Evolutionary conservation across 148 eudicot genomes (phyloP), one percentile per base, ranked within the genome.

Genomic region (Vaccinium vitisidaea): DNA sequence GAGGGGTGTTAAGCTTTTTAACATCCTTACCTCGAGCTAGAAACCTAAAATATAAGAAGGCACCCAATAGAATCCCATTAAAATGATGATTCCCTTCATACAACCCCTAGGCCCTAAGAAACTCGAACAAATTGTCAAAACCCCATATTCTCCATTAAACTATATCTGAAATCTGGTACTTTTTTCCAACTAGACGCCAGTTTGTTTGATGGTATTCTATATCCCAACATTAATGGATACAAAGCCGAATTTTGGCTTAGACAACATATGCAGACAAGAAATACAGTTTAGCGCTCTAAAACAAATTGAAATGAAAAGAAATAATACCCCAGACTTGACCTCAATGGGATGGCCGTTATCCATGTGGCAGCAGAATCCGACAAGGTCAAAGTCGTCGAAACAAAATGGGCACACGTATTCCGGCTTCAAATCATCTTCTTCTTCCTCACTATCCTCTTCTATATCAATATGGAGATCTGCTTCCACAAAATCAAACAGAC

Each of bases 371-470:
- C 91, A 92, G 59, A 93, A 84, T 65, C 93, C 96, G 15, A 93
- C 88, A 8, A 93, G 90, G 82, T 93, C 93, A 81, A 91, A 93
- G 63, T 91, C 88, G 46, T 92, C 96, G 6, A 81, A 52, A 87
- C 96, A 92, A 90, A 92, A 93, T 0, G 96, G 94, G 83, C 96
- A 93, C 11, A 87, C 79, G 83, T 86, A 89, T 83, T 92, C 94
- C 8, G 80, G 86, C 77, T 87, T 86, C 84, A 79, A 16, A 39
- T 82, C 90, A 5, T 89, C 89, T 25, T 76, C 87, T 43, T 81
- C 88, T 14, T 91, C 88, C 16, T 91, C 94, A 77, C 70, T 80
- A n/a, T 80, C 83, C 19, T 86, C 91, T 32, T 88, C 94, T 50
- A 81, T 85, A 58, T 88, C 88, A 49, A 83, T 84, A 36, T 85